Evolutionary conservation across 2,329 filamentous ascomycete genomes (phyloP).

Genomic region (Magnaporthiopsis poae): DNA sequence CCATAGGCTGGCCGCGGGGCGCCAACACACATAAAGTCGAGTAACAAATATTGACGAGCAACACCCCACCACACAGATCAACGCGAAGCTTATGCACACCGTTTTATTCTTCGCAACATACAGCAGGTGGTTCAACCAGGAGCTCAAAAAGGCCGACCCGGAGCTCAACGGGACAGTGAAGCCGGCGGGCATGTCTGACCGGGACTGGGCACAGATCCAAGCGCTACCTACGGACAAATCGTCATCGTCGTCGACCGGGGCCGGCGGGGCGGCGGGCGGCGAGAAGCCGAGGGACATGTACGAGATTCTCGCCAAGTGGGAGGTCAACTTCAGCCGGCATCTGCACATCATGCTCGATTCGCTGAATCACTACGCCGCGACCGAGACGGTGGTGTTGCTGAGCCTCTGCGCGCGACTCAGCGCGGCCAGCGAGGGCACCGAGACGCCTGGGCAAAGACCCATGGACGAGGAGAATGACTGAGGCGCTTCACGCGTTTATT

Average conservation of each 20-base stretch:
- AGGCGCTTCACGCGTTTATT: not conserved
- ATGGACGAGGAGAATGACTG: conserved; percentile 38
- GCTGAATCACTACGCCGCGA: conserved; percentile 92
- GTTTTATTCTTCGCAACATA: conserved; percentile 90
- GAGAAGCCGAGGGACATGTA: conserved; percentile 44
- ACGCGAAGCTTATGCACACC: conserved; percentile 92
- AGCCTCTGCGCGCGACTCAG: conserved; percentile 76
- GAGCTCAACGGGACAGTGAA: conserved; percentile 55
- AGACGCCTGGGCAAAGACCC: conserved; percentile 49
- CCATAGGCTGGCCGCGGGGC: too few relatives aligned
- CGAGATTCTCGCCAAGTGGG: conserved; percentile 82
- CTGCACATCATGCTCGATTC: conserved; percentile 89
- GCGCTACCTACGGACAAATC: conserved; percentile 33
- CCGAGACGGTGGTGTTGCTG: conserved; percentile 87
- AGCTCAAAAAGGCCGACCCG: conserved; percentile 73
- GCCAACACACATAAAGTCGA: not conserved
- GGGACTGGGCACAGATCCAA: conserved; percentile 52
- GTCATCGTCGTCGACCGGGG: conserved; percentile 22
- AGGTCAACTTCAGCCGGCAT: conserved; percentile 84
- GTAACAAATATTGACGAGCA: not conserved
- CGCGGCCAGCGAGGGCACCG: conserved; percentile 68
- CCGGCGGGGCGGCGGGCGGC: conserved; percentile 26
- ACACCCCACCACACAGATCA: conserved; percentile 53
- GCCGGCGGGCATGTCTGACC: conserved; percentile 48
- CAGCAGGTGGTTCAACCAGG: conserved; percentile 74